Evolutionary conservation across 805 yeast species (phyloP), one percentile per base, ranked within the genome.

Genomic region (Saturnispora silvae): DNA sequence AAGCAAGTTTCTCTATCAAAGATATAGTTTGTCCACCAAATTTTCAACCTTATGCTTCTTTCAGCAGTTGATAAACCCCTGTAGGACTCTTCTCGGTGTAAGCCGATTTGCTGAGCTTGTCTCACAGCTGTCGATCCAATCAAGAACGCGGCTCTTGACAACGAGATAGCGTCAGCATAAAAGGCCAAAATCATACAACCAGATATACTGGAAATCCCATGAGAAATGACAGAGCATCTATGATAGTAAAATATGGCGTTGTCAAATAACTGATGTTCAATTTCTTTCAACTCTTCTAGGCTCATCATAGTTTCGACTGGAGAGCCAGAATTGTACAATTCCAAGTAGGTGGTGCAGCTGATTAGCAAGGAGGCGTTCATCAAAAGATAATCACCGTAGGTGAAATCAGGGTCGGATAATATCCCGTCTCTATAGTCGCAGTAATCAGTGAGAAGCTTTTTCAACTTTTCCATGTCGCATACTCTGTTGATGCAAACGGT

Each of bases 51-150:
- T 3, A 52, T 48, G 2, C 51, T 44, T 1, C 56, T 53, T 30
- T 73, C 77, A 4, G 49, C 54, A 0, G 48, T 45, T 0, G 59
- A 27, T 14, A 71, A 41, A 1, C 64, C 60, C 3, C 52, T 45
- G 35, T 64, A 62, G 2, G 66, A 47, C 32, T 72, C 79, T 4
- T 53, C 53, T 36, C 75, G 56, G 44, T 77, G 73, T 5, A 80
- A 56, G 0, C 82, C 82, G 49, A 75, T 46, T 28, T 72, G 77
- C 33, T 67, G 70, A 0, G 79, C 79, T 43, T 64, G 66, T 42
- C 77, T 59, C 4, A 71, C 62, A 5, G 75, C 72, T 1, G 68
- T 60, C 2, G 72, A 51, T 4, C 64, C 50, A 14, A 73, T 45
- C 34, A 63, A 55, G 37, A 59, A 63, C 4, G 67, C 61, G 9